phyloP scores from a whole-genome alignment of 768 basidiomycete genomes.

The Lanmaoa pseudosensibilis region DNA sequence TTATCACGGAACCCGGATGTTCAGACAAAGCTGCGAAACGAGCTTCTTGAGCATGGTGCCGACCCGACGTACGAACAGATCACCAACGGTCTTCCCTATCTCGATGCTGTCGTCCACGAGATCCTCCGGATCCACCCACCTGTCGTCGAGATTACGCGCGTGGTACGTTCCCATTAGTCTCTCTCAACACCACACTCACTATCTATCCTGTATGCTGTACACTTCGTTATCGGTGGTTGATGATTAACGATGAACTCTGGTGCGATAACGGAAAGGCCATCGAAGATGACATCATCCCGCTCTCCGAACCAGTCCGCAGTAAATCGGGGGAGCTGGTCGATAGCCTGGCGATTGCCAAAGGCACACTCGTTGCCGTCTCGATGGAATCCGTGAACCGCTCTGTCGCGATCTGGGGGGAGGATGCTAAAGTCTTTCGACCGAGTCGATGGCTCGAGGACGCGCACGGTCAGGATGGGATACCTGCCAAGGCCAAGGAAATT shows the following conservation, averaged over 20 bases:
- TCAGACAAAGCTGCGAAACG: conserved; percentile 50
- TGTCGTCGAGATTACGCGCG: conserved; percentile 21
- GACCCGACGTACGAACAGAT: conserved; percentile 60
- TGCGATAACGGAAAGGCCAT: no score
- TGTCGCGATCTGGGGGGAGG: background rate
- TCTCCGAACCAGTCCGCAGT: no score
- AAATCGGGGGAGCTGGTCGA: no score
- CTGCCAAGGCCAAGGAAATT: conserved; percentile 36
- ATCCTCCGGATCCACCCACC: conserved; percentile 44
- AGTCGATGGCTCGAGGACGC: background rate
- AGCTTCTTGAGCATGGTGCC: conserved; percentile 42
- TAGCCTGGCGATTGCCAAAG: background rate
- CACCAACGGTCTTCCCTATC: conserved; percentile 48
- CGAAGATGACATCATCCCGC: no score
- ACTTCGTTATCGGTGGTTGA: background rate
- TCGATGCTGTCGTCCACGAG: conserved; percentile 52
- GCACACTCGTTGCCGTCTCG: background rate
- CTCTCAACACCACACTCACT: background rate
- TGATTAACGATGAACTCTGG: no score
- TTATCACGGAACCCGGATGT: conserved; percentile 44
- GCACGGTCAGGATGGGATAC: no score
- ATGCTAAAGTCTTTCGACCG: background rate
- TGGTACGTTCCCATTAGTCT: conserved; percentile 7
- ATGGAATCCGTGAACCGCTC: background rate
- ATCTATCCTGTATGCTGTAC: background rate